Evolutionary conservation across 208 protist genomes (phyloP).

Genomic region (Balamuthia mandrillaris): DNA sequence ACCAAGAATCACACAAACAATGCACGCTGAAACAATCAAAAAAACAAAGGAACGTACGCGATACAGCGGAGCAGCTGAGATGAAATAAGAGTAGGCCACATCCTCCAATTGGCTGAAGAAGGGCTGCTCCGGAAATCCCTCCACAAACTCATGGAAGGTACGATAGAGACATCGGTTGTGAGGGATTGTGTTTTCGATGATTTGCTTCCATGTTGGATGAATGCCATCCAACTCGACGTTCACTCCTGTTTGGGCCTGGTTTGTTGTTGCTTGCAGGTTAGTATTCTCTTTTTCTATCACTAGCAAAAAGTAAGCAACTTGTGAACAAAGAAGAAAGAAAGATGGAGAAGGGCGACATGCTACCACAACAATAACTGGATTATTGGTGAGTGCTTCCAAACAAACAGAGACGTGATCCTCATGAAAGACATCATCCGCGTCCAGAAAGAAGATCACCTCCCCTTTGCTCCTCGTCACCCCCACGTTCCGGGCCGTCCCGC

Average conservation of each 20-base stretch:
- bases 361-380: background rate
- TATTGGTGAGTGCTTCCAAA: background rate
- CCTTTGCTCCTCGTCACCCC: background rate
- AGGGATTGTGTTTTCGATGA: background rate
- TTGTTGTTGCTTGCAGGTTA: background rate
- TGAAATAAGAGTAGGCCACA: slow-evolving; percentile 26
- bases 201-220: slow-evolving; percentile 28
- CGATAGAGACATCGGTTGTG: background rate
- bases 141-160: background rate
- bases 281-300: background rate
- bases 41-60: background rate
- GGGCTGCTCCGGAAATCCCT: background rate
- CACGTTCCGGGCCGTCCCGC: background rate
- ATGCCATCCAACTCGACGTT: background rate
- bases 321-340: background rate
- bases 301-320: too few species aligned
- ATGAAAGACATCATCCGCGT: background rate
- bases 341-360: background rate
- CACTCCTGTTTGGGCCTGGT: background rate
- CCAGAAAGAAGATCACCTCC: background rate
- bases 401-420: background rate
- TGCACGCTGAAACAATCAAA: too few species aligned
- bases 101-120: background rate
- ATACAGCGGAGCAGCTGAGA: background rate
- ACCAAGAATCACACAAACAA: too few species aligned